Evolutionary conservation across 129 eudicot genomes (phyloP), one percentile per base, ranked within the genome.

Genomic region (Mikania micrantha): DNA sequence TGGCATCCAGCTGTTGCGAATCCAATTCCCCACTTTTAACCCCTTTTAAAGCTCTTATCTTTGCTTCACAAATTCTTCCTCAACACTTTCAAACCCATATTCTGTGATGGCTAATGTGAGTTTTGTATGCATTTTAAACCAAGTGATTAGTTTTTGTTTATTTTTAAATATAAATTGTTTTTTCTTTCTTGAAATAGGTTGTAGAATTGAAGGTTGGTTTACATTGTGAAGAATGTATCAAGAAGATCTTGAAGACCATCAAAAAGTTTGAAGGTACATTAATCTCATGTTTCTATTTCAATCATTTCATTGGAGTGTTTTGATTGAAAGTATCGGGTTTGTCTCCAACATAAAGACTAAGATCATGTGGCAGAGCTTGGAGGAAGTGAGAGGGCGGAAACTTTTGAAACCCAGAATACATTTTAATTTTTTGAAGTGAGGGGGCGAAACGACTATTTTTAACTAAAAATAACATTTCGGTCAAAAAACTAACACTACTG

Each of bases 221-320:
- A 67, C 95, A 93, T 48, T 88, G 96, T 63, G 92, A 88, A 2
- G 92, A 88, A 82, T 93, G 98, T 84, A 93, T 93, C 80, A 93
- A 86, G 82, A 93, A 88, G 65, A 93, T 93, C 79, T 70, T 88
- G 77, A 93, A 93, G 83, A 83, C 98, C 65, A 84, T 93, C 69
- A 93, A 93, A 82, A 93, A 93, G 67, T 75, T 93, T 24, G 92
- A 93, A 93, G 98, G 98, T 93, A 73, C 31, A 27, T 27, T 24
- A n/a, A 4, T 16, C 12, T 49, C 53, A 7, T 12, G 45, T 24
- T 59, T 73, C 28, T 44, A 20, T 63, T 25, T 50, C 64, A 34
- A 34, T n/a, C 21, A 61, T 13, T 60, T 29, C 3, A 5, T 39
- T 39, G 0, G 3, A 40, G n/a, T n/a, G n/a, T n/a, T 40, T 7